Conservation (phyloP, 805 yeast species). For the Nematodospora valgi region DNA sequence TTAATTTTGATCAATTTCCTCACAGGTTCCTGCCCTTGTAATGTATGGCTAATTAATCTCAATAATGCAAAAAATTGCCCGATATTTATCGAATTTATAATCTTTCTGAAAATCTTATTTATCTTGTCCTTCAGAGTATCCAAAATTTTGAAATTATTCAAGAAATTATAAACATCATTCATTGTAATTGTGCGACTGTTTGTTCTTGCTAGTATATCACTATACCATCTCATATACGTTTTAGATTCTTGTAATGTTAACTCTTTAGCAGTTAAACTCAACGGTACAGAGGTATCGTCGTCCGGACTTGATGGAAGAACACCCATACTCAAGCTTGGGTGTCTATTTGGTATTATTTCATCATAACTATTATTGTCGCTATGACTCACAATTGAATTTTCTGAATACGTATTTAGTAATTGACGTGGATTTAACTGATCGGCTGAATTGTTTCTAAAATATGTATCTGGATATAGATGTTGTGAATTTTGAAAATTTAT, state of each 20-base stretch:
- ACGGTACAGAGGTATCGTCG: slow-evolving; percentile 48
- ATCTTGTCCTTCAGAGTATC: slow-evolving; percentile 50
- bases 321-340: background rate
- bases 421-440: slow-evolving; percentile 9
- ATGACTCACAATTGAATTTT: slow-evolving; percentile 3
- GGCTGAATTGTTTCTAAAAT: slow-evolving; percentile 12
- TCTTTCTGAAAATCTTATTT: slow-evolving; percentile 47
- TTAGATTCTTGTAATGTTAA: slow-evolving; percentile 74
- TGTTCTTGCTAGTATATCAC: slow-evolving; percentile 72
- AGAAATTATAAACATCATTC: slow-evolving; percentile 74
- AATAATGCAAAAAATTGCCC: slow-evolving; percentile 90
- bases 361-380: slow-evolving; percentile 6
- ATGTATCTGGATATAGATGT: slow-evolving; percentile 9
- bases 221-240: slow-evolving; percentile 92
- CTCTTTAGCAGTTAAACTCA: slow-evolving; percentile 63
- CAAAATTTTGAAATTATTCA: slow-evolving; percentile 70
- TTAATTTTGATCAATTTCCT: slow-evolving; percentile 48
- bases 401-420: background rate
- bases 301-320: slow-evolving; percentile 5
- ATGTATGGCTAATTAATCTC: slow-evolving; percentile 72
- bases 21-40: slow-evolving; percentile 52
- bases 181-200: slow-evolving; percentile 64
- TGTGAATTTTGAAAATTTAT: no score
- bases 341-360: background rate
- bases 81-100: slow-evolving; percentile 62